Base-by-base conservation (phyloP, 1,284 basidiomycete genomes). In the Pterulicium gracile region DNA sequence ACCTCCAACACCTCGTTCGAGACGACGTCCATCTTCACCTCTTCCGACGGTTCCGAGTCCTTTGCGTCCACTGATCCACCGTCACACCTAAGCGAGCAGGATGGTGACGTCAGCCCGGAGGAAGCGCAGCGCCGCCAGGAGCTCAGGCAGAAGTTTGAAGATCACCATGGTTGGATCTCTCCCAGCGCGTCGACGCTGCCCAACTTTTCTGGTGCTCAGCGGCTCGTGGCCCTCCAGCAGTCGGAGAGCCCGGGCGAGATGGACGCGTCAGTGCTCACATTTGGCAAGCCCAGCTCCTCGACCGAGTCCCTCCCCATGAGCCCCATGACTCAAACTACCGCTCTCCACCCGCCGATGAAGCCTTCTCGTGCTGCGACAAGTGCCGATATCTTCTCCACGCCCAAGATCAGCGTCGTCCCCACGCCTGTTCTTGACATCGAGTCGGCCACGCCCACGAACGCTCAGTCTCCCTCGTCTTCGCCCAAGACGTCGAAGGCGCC, bases 251-350 rank as follows among this genome's bases (percentile, higher is more conserved):
- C 64, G 4, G 48, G 54, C 15, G 71, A 73, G 52, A 65, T 72
- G 64, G 75, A 88, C 58, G 73, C 73, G 0, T 81, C 78, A 12
- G 86, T 88, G 47, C 66, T 81, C 50, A 69, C 65, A 15, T 82
- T 87, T 61, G 81, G 79, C 14, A 73, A 84, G 42, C 80, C 85
- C 12, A 79, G 72, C 34, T 73, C 75, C 49, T 81, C 78, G 24
- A 85, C 82, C 13, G 82, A 84, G 56, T 79, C 75, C 24, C 64
- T 81, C 14, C 79, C 78, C 5, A 55, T 57, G 17, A 51, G 48
- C 23, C 27, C 39, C n/a, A 10, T 7, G 10, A 15, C 23, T 4
- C 27, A 34, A 34, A 5, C 20, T 10, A 17, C 10, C 13, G 42
- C 23, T 5, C 20, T 43, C 12, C 42, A 43, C 4, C 14, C 22